Evolutionary conservation across 2,329 filamentous ascomycete species (phyloP), one percentile per base, ranked within the genome.

Genomic region (Verticillium albo-atrum): DNA sequence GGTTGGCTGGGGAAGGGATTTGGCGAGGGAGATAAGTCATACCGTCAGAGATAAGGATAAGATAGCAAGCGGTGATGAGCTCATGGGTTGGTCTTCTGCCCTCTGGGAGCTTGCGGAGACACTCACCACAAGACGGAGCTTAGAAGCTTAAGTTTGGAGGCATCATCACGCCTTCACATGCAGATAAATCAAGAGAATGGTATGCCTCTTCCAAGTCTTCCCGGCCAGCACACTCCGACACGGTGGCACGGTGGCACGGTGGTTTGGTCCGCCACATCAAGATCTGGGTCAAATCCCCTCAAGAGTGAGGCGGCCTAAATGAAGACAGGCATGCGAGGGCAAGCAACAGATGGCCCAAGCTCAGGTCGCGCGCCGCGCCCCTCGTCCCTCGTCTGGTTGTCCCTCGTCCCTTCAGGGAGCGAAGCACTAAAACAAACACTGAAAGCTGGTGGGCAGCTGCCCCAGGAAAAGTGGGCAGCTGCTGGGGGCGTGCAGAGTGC

Each of bases 331-430:
- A 50, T 50, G 42, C 42, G 42, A 50, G 42, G 20, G 42, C 42
- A 50, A 59, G n/a, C 42, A 58, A 34, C 53, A 30, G 53, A 26
- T 55, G 53, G 28, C 53, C 53, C 23, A n/a, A n/a, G n/a, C n/a
- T n/a, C n/a, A n/a, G n/a, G n/a, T n/a, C n/a, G n/a, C n/a, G n/a
- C n/a, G n/a, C n/a, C n/a, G n/a, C n/a, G n/a, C n/a, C n/a, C n/a
- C n/a, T n/a, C n/a, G n/a, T n/a, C n/a, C n/a, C n/a, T n/a, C n/a
- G n/a, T n/a, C n/a, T n/a, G n/a, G n/a, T n/a, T n/a, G n/a, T n/a
- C n/a, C n/a, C n/a, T n/a, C n/a, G n/a, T n/a, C n/a, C n/a, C n/a
- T n/a, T n/a, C 42, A 50, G 42, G 42, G 42, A 23, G 42, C 42
- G n/a, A 50, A 50, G 42, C 42, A 25, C 42, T 50, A 50, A 50